Evolutionary conservation across 1,284 basidiomycete species (phyloP), one percentile per base, ranked within the genome.

Genomic region (Malassezia pachydermatis): DNA sequence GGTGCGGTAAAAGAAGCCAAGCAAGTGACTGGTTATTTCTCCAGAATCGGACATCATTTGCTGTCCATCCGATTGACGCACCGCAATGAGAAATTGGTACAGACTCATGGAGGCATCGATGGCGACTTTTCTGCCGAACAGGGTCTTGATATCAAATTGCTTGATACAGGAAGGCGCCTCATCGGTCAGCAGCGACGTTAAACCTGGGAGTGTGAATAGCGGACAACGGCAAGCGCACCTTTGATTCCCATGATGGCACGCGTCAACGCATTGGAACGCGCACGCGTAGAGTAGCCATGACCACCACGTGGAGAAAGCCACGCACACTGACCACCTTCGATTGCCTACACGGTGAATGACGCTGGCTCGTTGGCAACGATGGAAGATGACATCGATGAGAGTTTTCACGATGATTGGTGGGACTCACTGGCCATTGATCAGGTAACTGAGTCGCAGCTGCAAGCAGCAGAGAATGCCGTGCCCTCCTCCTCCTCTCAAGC

Each of bases 1-100:
- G 5, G 60, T 63, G 16, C 92, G 81, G 70, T 96, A 96, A 76
- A 98, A 98, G 75, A 96, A 86, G 0, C 92, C 92, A 85, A 98
- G 95, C 14, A 98, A 77, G 74, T 98, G 92, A 75, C 88, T 83
- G 51, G 62, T 64, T 1, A 89, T 94, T 72, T 99, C 94, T 14
- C 94, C 94, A 1, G 82, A 82, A 20, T 98, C 92, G 64, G 94
- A 95, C 71, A 86, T 94, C 60, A 99, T 80, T 78, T 94, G 81
- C 74, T 98, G 88, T 11, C 94, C 92, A 70, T 96, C 92, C 70
- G 83, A 84, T 73, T 94, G 89, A 27, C 94, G 79, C 2, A 98
- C 92, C 13, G 92, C 92, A 58, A 99, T 96, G 56, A 98, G 81
- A 75, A 99, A 99, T 70, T 96, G 89, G 64, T 78, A 78, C 44